Evolutionary conservation across 140 eudicot genomes (phyloP), one percentile per base, ranked within the genome.

Genomic region (Senecio squalidus): DNA sequence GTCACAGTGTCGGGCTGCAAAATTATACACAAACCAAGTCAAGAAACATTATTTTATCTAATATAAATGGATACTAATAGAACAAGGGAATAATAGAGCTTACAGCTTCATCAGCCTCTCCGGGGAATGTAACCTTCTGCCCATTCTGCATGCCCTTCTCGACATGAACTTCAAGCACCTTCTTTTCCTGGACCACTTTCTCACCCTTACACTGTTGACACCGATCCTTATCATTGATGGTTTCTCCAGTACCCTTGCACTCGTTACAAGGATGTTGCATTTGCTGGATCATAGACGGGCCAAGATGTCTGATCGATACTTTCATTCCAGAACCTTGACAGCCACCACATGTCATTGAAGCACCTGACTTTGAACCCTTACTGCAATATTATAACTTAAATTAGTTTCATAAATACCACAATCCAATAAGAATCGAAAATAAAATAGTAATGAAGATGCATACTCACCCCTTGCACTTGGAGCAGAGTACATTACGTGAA

Each of bases 61-160:
- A 27, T 1, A 21, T 15, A 41, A 61, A 11, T 22, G 5, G 15
- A 18, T 4, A 15, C 40, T 44, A 15, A 17, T 2, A 68, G 33
- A 24, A 6, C 17, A 25, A 8, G 0, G 9, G 2, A 14, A 30
- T 31, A 8, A 6, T 9, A 22, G 5, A 15, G 9, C 88, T 39
- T 80, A 89, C 97, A 73, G 98, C 98, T 75, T 90, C 95, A 54
- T 92, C 96, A 15, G 98, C 98, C 58, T 83, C 90, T 25, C 96
- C 98, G 13, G 84, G 90, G 72, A 91, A 90, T 2, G 91, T 82
- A 28, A 90, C 76, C 60, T 78, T 83, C 69, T 90, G 95, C 22
- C 94, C 85, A 44, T 90, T 77, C 48, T 90, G 85, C 97, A 86
- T 90, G 7, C 97, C 97, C 73, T 90, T 90, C 55, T 90, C 97